A percentile compares a stretch with the other conserved stretches of the same genome.
Conservation (phyloP, 306 rosid genomes). For the Dalbergia cochinchinensis region DNA sequence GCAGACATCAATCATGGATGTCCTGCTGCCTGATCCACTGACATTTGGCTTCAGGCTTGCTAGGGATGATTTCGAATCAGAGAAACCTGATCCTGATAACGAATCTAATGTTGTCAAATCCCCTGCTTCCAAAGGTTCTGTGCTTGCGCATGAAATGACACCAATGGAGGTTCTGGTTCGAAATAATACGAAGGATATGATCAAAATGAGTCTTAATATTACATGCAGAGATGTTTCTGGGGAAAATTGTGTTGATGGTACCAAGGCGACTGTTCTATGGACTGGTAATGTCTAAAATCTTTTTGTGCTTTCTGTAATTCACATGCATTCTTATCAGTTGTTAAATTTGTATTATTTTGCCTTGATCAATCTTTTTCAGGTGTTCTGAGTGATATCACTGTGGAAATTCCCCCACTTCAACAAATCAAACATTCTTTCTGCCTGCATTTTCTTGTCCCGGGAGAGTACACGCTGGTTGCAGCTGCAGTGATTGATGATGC, state of each 20-base stretch:
- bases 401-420: conserved; percentile 87
- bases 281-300: conserved; percentile 65
- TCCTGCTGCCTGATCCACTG: conserved; percentile 93
- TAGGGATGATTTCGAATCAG: conserved; percentile 52
- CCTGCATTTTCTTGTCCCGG: conserved; percentile 87
- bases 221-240: conserved; percentile 96
- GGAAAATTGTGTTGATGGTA: conserved; percentile 82
- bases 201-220: conserved; percentile 81
- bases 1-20: conserved; percentile 90
- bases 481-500: conserved; percentile 88
- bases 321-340: conserved; percentile 25
- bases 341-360: conserved; percentile 19
- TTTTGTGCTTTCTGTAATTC: neutral
- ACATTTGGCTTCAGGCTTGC: conserved; percentile 89
- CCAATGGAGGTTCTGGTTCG: conserved; percentile 91
- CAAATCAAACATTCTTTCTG: conserved; percentile 80
- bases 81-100: conserved; percentile 39
- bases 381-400: conserved; percentile 73
- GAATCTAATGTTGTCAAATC: conserved; percentile 46
- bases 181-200: conserved; percentile 87
- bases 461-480: conserved; percentile 85
- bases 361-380: conserved; percentile 53
- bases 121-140: conserved; percentile 67
- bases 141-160: conserved; percentile 83
- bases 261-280: conserved; percentile 90